These are phyloP conservation scores for Forsythia viridissima DNA, from an alignment of 257 asterid species.

Conservation along the genomic window DNA sequence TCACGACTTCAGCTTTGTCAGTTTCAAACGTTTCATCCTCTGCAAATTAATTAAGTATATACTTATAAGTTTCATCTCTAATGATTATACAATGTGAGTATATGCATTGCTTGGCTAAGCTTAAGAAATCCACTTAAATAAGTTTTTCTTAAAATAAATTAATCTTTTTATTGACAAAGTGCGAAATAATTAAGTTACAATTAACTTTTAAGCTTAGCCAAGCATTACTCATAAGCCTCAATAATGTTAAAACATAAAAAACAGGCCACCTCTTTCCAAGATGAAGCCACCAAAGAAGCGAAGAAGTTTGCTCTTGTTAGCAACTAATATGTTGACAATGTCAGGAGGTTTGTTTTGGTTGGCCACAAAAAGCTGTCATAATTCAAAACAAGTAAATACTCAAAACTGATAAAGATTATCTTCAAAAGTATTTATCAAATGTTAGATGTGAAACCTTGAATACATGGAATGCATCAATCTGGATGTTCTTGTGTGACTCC, in stretches of 20 bases:
- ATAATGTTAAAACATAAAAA: background rate
- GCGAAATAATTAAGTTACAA: too few relatives aligned
- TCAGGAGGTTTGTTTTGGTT: conserved; percentile 75
- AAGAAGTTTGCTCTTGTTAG: conserved; percentile 70
- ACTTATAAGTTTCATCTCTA: background rate
- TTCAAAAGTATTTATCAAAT: background rate
- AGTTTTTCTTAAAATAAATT: too few relatives aligned
- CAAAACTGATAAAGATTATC: background rate
- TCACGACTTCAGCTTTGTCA: conserved; percentile 76
- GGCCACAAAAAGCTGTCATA: conserved; percentile 83
- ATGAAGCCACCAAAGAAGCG: conserved; percentile 60
- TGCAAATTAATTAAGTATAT: conserved; percentile 25
- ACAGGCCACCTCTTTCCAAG: conserved; percentile 57
- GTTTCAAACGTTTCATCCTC: conserved; percentile 82
- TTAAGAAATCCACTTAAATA: too few relatives aligned
- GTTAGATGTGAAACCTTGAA: conserved; percentile 62
- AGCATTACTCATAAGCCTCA: background rate
- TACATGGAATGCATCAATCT: conserved; percentile 80
- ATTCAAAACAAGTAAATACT: background rate
- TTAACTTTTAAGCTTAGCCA: too few relatives aligned
- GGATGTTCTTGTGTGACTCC: conserved; percentile 89
- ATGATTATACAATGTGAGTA: background rate
- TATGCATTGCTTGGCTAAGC: too few relatives aligned
- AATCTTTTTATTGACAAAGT: too few relatives aligned
- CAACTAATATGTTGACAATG: conserved; percentile 63